Evolutionary conservation across 352 stramenopile genomes (phyloP).

Genomic region (Pythium aristosporum): DNA sequence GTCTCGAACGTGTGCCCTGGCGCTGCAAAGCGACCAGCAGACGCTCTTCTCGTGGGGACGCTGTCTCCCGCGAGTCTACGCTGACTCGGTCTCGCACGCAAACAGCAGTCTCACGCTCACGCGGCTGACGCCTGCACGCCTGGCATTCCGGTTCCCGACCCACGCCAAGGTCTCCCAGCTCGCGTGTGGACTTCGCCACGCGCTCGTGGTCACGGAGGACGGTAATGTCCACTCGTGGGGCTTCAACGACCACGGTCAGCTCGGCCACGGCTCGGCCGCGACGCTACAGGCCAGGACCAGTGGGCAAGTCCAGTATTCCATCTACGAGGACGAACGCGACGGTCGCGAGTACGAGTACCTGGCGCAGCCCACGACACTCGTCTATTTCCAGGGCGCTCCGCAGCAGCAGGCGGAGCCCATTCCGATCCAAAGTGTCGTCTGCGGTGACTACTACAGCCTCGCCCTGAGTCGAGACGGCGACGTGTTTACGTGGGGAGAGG

Average conservation of each 20-base stretch:
- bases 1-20: constrained; percentile 53
- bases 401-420: constrained; percentile 68
- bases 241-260: constrained; percentile 77
- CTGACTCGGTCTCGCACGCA: not conserved
- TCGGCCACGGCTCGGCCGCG: constrained; percentile 52
- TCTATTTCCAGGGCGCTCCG: constrained; percentile 61
- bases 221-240: constrained; percentile 75
- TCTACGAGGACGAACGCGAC: constrained; percentile 54
- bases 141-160: constrained; percentile 35
- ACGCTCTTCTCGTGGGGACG: constrained; percentile 56
- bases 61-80: constrained; percentile 48
- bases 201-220: constrained; percentile 46
- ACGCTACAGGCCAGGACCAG: constrained; percentile 48
- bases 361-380: constrained; percentile 38
- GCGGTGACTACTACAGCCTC: constrained; percentile 73
- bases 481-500: constrained; percentile 77
- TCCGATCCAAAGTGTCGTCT: constrained; percentile 47
- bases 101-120: constrained; percentile 3
- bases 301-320: constrained; percentile 33
- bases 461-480: constrained; percentile 59
- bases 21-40: constrained; percentile 36
- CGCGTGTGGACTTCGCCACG: constrained; percentile 57
- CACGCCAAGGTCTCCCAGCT: constrained; percentile 27
- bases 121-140: constrained; percentile 24
- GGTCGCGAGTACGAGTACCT: constrained; percentile 48